Evolutionary conservation across 2,329 filamentous ascomycete species (phyloP).

Genomic region (Pseudocercospora pini-densiflorae): DNA sequence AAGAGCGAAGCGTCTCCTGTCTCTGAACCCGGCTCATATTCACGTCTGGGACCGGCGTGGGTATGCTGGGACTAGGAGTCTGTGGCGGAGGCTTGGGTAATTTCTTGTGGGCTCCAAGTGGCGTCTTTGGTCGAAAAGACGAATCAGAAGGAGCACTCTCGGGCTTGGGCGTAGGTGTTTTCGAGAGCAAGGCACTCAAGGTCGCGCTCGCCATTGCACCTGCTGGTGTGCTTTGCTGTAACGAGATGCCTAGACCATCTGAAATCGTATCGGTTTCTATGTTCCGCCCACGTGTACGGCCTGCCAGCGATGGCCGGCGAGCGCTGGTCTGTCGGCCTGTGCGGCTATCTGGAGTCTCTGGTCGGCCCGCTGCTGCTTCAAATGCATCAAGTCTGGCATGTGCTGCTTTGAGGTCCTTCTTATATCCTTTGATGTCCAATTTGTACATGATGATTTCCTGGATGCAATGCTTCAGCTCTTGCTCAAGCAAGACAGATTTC

Average conservation of each 20-base stretch:
- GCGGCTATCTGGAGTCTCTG: conserved; percentile 20
- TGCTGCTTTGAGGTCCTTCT: conserved; percentile 41
- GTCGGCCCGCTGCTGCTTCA: conserved; percentile 22
- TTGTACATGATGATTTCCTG: conserved; percentile 56
- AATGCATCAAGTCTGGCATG: conserved; percentile 38
- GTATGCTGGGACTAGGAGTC: conserved; percentile 16
- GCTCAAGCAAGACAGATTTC: conserved; percentile 33
- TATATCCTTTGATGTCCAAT: conserved; percentile 54
- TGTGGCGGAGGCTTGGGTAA: conserved; percentile 32
- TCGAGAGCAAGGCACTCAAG: conserved; percentile 1
- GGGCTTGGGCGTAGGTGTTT: not conserved
- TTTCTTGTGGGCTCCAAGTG: conserved; percentile 30
- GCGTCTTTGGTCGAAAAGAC: conserved; percentile 21
- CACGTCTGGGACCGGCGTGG: conserved; percentile 10
- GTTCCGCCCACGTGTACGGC: not conserved
- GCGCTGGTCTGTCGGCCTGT: not conserved
- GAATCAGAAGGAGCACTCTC: conserved; percentile 5
- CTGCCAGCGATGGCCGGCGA: not conserved
- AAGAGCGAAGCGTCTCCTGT: conserved; percentile 35
- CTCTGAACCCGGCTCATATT: conserved; percentile 14
- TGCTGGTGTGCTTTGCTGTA: not conserved
- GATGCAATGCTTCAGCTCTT: conserved; percentile 38
- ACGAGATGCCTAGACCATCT: conserved; percentile 28
- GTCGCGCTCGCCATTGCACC: not conserved
- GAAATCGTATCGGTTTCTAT: not conserved